Evolutionary conservation across 208 protist genomes (phyloP).

Genomic region (Acanthamoeba lenticulata): DNA sequence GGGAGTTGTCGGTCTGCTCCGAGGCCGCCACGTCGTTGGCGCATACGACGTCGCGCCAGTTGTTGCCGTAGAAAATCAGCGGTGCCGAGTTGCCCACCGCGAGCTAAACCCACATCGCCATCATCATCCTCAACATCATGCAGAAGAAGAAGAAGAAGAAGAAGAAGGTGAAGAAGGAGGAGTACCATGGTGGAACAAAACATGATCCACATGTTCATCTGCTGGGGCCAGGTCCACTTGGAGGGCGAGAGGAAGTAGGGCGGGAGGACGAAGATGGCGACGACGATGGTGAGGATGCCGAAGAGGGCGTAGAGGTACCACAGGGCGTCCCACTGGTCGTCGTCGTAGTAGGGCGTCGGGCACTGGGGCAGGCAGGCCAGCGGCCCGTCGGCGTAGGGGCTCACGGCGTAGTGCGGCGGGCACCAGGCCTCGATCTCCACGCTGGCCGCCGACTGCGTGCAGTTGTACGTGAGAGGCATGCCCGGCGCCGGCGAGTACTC

Average conservation of each 20-base stretch:
- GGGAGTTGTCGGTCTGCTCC: neutral
- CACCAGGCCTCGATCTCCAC: neutral
- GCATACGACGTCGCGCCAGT: neutral
- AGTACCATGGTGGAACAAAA: neutral
- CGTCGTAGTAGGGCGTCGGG: neutral
- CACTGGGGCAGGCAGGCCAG: neutral
- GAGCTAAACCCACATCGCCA: neutral
- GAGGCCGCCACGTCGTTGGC: neutral
- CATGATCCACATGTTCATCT: conserved; percentile 32
- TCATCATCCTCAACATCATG: neutral
- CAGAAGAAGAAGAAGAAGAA: too few relatives aligned
- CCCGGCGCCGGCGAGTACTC: too few relatives aligned
- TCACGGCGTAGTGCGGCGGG: neutral
- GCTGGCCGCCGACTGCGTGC: neutral
- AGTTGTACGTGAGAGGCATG: neutral
- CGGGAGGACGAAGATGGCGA: conserved; percentile 31
- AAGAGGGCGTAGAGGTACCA: conserved; percentile 19
- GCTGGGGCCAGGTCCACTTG: neutral
- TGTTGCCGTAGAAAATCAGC: conserved; percentile 27
- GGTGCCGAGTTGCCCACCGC: neutral
- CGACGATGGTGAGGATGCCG: neutral
- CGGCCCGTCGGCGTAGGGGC: neutral
- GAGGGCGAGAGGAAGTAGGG: conserved; percentile 4
- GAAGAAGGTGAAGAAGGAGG: neutral
- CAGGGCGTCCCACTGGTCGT: conserved; percentile 1